A percentile compares a stretch with the other conserved stretches of the same genome.
Conservation (phyloP, 1,284 basidiomycete genomes). For the Moesziomyces globuligerus region DNA sequence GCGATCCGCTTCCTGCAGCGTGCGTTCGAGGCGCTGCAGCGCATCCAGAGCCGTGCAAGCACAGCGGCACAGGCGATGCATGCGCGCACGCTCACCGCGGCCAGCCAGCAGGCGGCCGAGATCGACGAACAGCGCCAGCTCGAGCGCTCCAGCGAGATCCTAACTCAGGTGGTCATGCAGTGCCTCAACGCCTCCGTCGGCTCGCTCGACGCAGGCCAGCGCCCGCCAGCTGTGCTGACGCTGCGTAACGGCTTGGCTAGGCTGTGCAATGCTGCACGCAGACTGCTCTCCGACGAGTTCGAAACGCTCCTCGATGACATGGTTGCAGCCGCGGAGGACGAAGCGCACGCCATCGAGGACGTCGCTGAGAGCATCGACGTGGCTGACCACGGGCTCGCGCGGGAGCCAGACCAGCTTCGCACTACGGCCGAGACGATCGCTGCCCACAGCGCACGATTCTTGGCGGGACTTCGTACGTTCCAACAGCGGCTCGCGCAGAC, state of each 20-base stretch:
- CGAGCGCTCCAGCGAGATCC: constrained; percentile 32
- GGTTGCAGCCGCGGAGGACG: constrained; percentile 35
- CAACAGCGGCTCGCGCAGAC: constrained; percentile 40
- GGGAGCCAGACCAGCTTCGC: constrained; percentile 7
- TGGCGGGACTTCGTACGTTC: constrained; percentile 37
- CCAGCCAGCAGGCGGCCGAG: constrained; percentile 29
- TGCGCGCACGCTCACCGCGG: constrained; percentile 7
- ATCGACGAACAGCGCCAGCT: constrained; percentile 40
- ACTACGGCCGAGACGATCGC: constrained; percentile 13
- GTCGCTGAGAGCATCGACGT: constrained; percentile 3
- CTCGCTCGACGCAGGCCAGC: constrained; percentile 14
- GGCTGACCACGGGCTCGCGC: constrained; percentile 1
- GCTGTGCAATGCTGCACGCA: constrained; percentile 35
- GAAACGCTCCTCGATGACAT: constrained; percentile 44
- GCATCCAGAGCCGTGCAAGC: constrained; percentile 28
- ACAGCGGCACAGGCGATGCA: constrained; percentile 36
- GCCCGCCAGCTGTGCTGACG: constrained; percentile 16
- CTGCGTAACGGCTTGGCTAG: constrained; percentile 26
- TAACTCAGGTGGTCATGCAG: constrained; percentile 44
- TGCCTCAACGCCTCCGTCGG: constrained; percentile 38
- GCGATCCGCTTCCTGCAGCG: constrained; percentile 29
- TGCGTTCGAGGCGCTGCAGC: constrained; percentile 30
- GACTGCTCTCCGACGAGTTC: constrained; percentile 39
- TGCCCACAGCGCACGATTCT: constrained; percentile 24
- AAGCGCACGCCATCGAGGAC: constrained; percentile 24